Evolutionary conservation across 306 rosid genomes (phyloP).

Genomic region (Cicer arietinum): DNA sequence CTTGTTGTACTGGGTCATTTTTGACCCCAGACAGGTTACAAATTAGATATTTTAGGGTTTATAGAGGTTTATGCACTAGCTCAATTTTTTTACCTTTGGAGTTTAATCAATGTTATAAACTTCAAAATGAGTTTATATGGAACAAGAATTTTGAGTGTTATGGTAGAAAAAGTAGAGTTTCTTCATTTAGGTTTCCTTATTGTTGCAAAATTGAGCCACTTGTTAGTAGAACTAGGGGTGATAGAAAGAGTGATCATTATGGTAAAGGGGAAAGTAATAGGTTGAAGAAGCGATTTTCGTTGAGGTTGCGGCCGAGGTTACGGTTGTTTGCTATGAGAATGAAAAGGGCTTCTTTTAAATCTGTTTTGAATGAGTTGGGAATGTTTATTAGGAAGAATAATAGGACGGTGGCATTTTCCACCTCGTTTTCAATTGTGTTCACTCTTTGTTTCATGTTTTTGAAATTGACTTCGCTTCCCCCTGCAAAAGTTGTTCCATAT

Average conservation of each 20-base stretch:
- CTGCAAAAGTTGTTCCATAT: constrained; percentile 78
- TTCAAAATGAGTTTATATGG: constrained; percentile 51
- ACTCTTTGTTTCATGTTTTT: constrained; percentile 73
- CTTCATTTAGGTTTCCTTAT: constrained; percentile 48
- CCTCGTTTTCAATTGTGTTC: constrained; percentile 63
- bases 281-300: constrained; percentile 64
- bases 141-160: constrained; percentile 43
- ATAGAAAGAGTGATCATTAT: constrained; percentile 46
- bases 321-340: constrained; percentile 65
- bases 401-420: constrained; percentile 60
- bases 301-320: constrained; percentile 84
- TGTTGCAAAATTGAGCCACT: constrained; percentile 57
- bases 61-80: constrained; percentile 49
- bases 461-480: constrained; percentile 70
- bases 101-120: constrained; percentile 44
- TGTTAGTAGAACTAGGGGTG: constrained; percentile 57
- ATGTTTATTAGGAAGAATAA: constrained; percentile 66
- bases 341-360: constrained; percentile 61
- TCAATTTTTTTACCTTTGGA: constrained; percentile 52
- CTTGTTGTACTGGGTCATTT: constrained; percentile 60
- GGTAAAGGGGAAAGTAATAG: constrained; percentile 51
- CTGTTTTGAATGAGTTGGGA: constrained; percentile 59
- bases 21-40: constrained; percentile 46
- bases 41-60: constrained; percentile 54
- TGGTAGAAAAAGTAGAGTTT: constrained; percentile 45